Percentiles rank a stretch among this genome's conserved stretches.
phyloP scores from a whole-genome alignment of 805 yeast species.

The Metschnikowia chrysomelidarum region DNA sequence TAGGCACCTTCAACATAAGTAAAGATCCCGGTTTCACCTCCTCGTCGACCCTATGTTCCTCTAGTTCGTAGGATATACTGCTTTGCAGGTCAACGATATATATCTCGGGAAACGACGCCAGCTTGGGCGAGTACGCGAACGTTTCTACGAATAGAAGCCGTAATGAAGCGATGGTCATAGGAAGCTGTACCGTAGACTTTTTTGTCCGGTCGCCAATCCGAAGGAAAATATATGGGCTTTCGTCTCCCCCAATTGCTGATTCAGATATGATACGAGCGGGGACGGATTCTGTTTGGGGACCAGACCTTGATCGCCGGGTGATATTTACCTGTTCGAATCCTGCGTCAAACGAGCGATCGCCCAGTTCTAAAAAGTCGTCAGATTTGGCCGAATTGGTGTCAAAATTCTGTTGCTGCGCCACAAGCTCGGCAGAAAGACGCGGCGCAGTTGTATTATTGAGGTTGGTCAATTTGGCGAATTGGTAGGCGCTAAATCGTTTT shows the following conservation, averaged over 20 bases:
- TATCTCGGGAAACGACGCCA: conserved; percentile 72
- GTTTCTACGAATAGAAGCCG: conserved; percentile 80
- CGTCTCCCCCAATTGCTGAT: too few species aligned
- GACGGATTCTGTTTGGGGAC: neutral
- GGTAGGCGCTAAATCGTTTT: conserved; percentile 90
- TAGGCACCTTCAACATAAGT: conserved; percentile 40
- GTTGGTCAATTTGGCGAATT: conserved; percentile 71
- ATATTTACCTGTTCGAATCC: too few species aligned
- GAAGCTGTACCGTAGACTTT: conserved; percentile 46
- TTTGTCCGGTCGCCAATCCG: conserved; percentile 53
- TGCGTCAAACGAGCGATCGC: too few species aligned
- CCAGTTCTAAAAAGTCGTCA: too few species aligned
- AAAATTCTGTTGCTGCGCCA: conserved; percentile 1
- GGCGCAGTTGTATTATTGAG: conserved; percentile 18
- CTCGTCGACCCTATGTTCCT: conserved; percentile 52
- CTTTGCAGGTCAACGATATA: conserved; percentile 62
- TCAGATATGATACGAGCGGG: too few species aligned
- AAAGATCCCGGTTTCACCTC: conserved; percentile 62
- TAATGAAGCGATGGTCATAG: conserved; percentile 51
- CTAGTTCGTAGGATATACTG: conserved; percentile 74
- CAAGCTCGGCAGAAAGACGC: conserved; percentile 11
- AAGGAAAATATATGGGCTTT: conserved; percentile 40
- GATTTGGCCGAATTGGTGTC: neutral
- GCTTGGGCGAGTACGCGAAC: conserved; percentile 78
- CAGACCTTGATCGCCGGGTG: too few species aligned